Base-by-base conservation (phyloP, 495 filamentous ascomycete species). In the Aspergillus coremiiformis region DNA sequence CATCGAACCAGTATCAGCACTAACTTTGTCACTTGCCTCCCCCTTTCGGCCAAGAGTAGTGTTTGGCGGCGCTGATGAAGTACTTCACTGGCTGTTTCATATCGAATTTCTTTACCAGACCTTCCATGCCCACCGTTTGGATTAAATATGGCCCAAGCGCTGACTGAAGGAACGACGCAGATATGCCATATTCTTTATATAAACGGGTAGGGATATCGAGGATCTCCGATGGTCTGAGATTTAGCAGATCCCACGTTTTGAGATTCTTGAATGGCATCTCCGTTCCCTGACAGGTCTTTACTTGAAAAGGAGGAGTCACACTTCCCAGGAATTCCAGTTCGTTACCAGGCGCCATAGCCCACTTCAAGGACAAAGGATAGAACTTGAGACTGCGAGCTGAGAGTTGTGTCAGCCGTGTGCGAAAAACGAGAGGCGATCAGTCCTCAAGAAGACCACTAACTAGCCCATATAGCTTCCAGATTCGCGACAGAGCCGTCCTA, bases 11-110 rank as follows among this genome's bases (percentile, higher is more conserved):
- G n/a, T n/a, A n/a, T n/a, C n/a, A n/a, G n/a, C n/a, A n/a, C n/a
- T n/a, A n/a, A n/a, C 29, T 30, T 44, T 30, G 30, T n/a, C 22
- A n/a, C n/a, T n/a, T 37, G 70, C 70, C 72, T 22, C 46, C 66
- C 30, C 56, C 62, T 49, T 78, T 78, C 2, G 74, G 76, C 75
- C 74, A 77, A 1, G 71, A 76, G 54, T 77, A 75, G 54, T 76
- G 72, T 21, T 64, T 57, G 10, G 73, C 74, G 5, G 51, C 63
- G 8, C 60, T 37, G 4, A 71, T 52, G 24, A 73, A 59, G 44
- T 64, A 75, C 51, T 66, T 47, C 4, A 55, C 56, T 3, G 65
- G 57, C 41, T 67, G 57, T 11, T 51, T 46, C 5, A 76, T 55
- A 0, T 52, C 35, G 29, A 56, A 70, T 6, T 66, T 71, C 49